Evolutionary conservation across 2,329 filamentous ascomycete genomes (phyloP), one percentile per base, ranked within the genome.

Genomic region (Nemania diffusa): DNA sequence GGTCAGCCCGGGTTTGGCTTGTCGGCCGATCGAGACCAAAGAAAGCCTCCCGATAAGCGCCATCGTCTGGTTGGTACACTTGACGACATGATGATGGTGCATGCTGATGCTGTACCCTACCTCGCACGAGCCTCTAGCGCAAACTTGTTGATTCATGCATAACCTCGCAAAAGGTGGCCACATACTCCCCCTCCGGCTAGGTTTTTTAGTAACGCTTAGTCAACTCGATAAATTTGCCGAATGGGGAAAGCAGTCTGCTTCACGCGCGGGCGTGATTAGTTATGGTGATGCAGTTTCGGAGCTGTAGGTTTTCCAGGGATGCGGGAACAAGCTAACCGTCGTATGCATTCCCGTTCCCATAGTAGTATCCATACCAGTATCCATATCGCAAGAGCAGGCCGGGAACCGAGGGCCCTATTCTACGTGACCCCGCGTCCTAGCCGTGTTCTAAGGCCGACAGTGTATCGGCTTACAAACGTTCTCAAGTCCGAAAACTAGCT

Each of bases 11-110:
- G 37, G 37, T 5, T 17, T 40, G n/a, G n/a, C n/a, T n/a, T n/a
- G n/a, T n/a, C n/a, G 37, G 15, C 37, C n/a, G n/a, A n/a, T n/a
- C n/a, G n/a, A n/a, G n/a, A n/a, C n/a, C n/a, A n/a, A n/a, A n/a
- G n/a, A n/a, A 40, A 15, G 37, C 17, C 5, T 40, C 11, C 15
- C 15, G 37, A 17, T 40, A 40, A 11, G 2, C 37, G 37, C 11
- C 37, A 15, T 15, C 37, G 11, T 5, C 17, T 44, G 17, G 34
- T 63, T 40, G 40, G 29, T 15, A 27, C 13, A 37, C 34, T 57
- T 57, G 64, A 62, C 46, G 52, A 62, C 32, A 59, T 53, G 37
- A 26, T 53, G 48, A 57, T n/a, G n/a, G n/a, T n/a, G n/a, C n/a
- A n/a, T n/a, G n/a, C n/a, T n/a, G n/a, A n/a, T n/a, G n/a, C n/a